phyloP scores from a whole-genome alignment of 23 red algal species.

The Pyropia yezoensis region DNA sequence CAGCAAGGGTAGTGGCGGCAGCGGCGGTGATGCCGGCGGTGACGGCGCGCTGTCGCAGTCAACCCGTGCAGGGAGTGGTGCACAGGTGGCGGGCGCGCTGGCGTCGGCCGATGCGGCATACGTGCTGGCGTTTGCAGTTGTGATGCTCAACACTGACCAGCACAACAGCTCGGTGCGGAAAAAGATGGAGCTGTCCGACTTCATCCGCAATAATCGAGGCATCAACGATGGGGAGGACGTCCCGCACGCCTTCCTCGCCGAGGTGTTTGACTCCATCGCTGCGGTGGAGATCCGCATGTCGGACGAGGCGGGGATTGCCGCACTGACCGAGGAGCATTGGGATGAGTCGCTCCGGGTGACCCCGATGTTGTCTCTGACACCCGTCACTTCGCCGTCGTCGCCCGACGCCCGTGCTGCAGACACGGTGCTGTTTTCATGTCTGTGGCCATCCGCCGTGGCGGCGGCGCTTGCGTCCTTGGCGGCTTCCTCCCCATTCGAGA shows the following conservation, averaged over 20 bases:
- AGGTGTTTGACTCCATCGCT: conserved; percentile 69
- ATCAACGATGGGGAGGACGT: conserved; percentile 87
- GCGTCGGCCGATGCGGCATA: conserved; percentile 75
- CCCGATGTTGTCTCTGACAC: background rate
- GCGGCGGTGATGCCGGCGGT: background rate
- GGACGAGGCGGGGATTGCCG: conserved; percentile 86
- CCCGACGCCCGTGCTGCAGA: conserved; percentile 31
- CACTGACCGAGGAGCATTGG: conserved; percentile 73
- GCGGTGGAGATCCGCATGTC: conserved; percentile 81
- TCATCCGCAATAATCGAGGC: conserved; percentile 85
- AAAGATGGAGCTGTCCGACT: conserved; percentile 93
- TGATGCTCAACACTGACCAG: conserved; percentile 98
- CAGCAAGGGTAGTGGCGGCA: background rate
- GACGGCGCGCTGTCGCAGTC: background rate
- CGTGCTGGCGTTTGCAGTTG: conserved; percentile 78
- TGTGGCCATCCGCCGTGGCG: conserved; percentile 51
- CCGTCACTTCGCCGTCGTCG: conserved; percentile 4
- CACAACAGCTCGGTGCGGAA: conserved; percentile 83
- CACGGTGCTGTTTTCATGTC: conserved; percentile 50
- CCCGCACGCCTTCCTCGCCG: conserved; percentile 62
- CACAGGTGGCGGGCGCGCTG: conserved; percentile 17
- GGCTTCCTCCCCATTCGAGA: conserved; percentile 29
- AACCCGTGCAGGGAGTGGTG: background rate
- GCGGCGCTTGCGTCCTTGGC: conserved; percentile 49
- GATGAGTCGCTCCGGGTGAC: conserved; percentile 52